Base-by-base conservation (phyloP, 1,284 basidiomycete genomes). In the Microbotryum lychnidis-dioicae region DNA sequence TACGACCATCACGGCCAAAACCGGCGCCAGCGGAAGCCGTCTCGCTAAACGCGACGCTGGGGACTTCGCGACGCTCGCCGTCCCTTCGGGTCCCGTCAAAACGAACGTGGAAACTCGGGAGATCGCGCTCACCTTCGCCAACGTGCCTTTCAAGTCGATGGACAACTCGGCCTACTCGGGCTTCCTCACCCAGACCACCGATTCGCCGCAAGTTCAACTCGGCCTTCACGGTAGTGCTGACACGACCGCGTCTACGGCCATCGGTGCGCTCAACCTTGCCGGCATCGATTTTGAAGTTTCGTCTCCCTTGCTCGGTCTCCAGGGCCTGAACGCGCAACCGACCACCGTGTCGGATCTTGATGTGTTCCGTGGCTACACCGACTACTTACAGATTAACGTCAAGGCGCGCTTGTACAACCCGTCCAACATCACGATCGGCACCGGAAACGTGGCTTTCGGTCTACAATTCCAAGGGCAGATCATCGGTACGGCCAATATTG, bases 371-470 rank as follows among this genome's bases (percentile, higher is more conserved):
- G 87, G 87, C 8, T 87, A 81, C 76, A 67, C 82, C 0, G 79
- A 83, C 68, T 86, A 80, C 73, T 76, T 89, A n/a, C 77, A 87
- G 58, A 88, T 89, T 76, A 86, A 79, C 66, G 70, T 70, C 59
- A 72, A 70, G 50, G 70, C 72, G 8, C 63, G 67, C 29, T 63
- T 76, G 25, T 75, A 67, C 70, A 76, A 72, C 54, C 67, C 73
- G 10, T 87, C 86, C 65, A 84, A 86, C 68, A 75, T 89, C 66
- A 87, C 87, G 9, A 84, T 89, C 42, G 83, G 83, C 74, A 75
- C 75, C 52, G 86, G 84, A 1, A 84, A 86, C 61, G 83, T 88
- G 29, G 76, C 81, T 1, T 88, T 88, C 65, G 73, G 75, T 8
- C 74, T 87, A 47, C 74, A 79, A 65, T 88, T 84, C 74, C 73